Base-by-base conservation (phyloP, 2,329 filamentous ascomycete species). In the Pezicula radicicola region DNA sequence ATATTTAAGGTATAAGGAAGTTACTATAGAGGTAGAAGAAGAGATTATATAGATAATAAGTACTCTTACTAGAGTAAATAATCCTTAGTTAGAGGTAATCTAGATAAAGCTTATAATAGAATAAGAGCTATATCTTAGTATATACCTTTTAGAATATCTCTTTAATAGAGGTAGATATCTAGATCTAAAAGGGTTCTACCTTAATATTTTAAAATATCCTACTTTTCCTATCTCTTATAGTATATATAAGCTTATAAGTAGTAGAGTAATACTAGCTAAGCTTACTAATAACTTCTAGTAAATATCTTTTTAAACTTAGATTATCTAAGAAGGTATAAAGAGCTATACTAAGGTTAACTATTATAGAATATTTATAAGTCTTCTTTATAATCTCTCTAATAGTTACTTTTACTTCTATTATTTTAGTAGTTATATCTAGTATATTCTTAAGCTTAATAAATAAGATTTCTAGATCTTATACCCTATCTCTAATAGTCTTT, bases 31-130 rank as follows among this genome's bases (percentile, higher is more conserved):
- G 56, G 2, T 56, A 48, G n/a, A 80, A 68, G 53, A 79, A 74
- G 6, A 70, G 61, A 47, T 78, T 74, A 60, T 76, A 81, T 0
- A 80, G 67, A 57, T 73, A 79, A 56, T 77, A 81, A 1, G 77
- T 72, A 48, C 74, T 70, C 51, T 80, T 80, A 64, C 70, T 75
- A 3, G 75, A 75, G 49, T 70, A 70, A 6, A 80, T 72, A 3
- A 75, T 68, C 16, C 75, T 68, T 8, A 75, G 74, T 28, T 58
- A 64, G 10, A 59, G 55, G 0, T 51, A 48, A 0, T 53, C n/a
- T 3, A 60, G 47, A 28, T 67, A 53, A 2, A 65, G 46, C 46
- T 76, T 70, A 50, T 70, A 76, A 54, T 74, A 68, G 47, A 69
- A 71, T 8, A 78, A 52, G 18, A 80, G 68, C 53, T 79, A 75